Percentiles rank a stretch among this genome's conserved stretches.
These are phyloP conservation scores for Cercospora zeina DNA, from an alignment of 2,329 filamentous ascomycete species.

Conservation along the genomic window DNA sequence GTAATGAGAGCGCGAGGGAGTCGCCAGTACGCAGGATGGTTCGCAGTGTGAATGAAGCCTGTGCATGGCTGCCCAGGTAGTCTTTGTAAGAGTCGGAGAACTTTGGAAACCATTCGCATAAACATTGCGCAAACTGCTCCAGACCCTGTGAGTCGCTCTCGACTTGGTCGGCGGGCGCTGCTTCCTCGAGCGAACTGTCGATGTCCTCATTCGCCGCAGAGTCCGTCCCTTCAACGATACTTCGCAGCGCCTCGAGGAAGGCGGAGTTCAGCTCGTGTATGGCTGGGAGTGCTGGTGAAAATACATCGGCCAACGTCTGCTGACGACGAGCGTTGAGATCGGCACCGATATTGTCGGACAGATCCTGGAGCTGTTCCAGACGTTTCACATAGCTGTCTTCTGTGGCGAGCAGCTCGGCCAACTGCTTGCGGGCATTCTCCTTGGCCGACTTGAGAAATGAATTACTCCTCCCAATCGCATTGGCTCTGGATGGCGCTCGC, in stretches of 20 bases:
- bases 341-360: conserved; percentile 77
- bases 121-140: conserved; percentile 72
- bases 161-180: conserved; percentile 64
- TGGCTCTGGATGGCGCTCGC: conserved; percentile 83
- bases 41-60: conserved; percentile 79
- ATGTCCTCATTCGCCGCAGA: conserved; percentile 76
- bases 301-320: conserved; percentile 68
- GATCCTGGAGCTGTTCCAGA: conserved; percentile 70
- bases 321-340: conserved; percentile 61
- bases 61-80: conserved; percentile 86
- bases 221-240: conserved; percentile 79
- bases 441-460: conserved; percentile 81
- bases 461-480: conserved; percentile 73
- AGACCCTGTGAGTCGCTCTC: conserved; percentile 56
- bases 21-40: conserved; percentile 72
- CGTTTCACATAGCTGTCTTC: conserved; percentile 84
- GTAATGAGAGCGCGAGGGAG: conserved; percentile 76
- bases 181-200: conserved; percentile 54
- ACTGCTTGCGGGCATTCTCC: conserved; percentile 78
- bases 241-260: conserved; percentile 75
- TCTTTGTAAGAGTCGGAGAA: conserved; percentile 90
- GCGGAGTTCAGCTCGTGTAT: conserved; percentile 80
- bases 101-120: conserved; percentile 88
- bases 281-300: conserved; percentile 74
- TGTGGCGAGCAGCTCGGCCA: conserved; percentile 87